These are phyloP conservation scores for Senna tora DNA, from an alignment of 306 rosid species.

Conservation along the genomic window DNA sequence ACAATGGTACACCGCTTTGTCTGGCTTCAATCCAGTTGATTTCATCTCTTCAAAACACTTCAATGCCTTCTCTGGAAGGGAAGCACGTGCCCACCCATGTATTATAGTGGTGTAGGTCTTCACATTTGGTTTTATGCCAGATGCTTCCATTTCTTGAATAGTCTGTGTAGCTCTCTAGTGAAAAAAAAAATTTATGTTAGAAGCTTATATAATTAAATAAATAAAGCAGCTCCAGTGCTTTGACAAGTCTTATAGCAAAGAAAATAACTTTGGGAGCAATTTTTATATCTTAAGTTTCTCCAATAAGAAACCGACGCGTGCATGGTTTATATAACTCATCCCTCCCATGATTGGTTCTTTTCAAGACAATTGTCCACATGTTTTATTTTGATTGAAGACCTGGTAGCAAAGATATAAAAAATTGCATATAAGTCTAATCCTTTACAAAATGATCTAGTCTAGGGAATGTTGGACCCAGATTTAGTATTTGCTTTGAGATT, in stretches of 20 bases:
- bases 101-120: constrained; percentile 88
- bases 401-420: too few species aligned
- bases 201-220: constrained; percentile 23
- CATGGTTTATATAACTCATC: too few species aligned
- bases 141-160: constrained; percentile 74
- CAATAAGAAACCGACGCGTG: too few species aligned
- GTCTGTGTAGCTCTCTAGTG: constrained; percentile 73
- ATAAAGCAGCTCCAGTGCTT: not conserved
- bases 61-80: constrained; percentile 92
- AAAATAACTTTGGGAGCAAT: too few species aligned
- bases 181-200: not conserved
- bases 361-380: too few species aligned
- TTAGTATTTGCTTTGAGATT: too few species aligned
- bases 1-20: constrained; percentile 94
- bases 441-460: not conserved
- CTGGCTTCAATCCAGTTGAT: constrained; percentile 78
- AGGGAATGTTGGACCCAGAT: too few species aligned
- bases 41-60: constrained; percentile 87
- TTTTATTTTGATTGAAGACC: too few species aligned
- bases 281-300: too few species aligned
- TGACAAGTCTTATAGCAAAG: constrained; percentile 17
- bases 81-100: constrained; percentile 96
- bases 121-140: constrained; percentile 82
- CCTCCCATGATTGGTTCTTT: too few species aligned
- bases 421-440: too few species aligned